Percentiles rank a stretch among this genome's conserved stretches.
These are phyloP conservation scores for Vicia faba DNA, from an alignment of 306 rosid genomes.

Conservation along the genomic window DNA sequence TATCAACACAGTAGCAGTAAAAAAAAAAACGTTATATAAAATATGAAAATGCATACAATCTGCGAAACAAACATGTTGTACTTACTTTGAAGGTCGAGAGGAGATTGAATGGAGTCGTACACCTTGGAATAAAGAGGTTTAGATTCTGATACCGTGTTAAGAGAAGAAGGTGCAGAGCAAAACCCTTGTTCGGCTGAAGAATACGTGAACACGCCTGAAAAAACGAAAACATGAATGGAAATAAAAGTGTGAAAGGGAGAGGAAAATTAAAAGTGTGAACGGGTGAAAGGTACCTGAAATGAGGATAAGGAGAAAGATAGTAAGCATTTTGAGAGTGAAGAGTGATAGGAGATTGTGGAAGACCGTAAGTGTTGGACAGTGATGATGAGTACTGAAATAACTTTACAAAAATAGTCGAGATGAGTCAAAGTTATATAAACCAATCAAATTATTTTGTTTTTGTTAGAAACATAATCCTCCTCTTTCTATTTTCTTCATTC, in stretches of 20 bases:
- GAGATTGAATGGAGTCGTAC: conserved; percentile 69
- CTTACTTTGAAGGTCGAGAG: conserved; percentile 76
- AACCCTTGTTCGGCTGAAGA: conserved; percentile 56
- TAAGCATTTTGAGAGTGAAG: conserved; percentile 35
- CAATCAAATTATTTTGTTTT: no score
- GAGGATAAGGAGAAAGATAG: conserved; percentile 35
- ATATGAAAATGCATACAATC: not conserved
- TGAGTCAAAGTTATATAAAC: no score
- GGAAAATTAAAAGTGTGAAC: not conserved
- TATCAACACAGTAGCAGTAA: not conserved
- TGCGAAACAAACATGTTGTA: conserved; percentile 1
- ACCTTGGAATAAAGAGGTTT: conserved; percentile 69
- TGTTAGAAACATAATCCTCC: no score
- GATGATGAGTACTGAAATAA: not conserved
- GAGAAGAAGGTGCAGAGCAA: conserved; percentile 70
- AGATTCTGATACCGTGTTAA: conserved; percentile 42
- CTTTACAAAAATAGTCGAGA: no score
- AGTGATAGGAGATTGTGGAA: not conserved
- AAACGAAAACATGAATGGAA: not conserved
- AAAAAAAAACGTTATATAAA: not conserved
- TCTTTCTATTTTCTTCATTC: no score
- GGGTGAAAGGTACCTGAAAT: conserved; percentile 33
- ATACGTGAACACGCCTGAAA: conserved; percentile 59
- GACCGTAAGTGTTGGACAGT: no score
- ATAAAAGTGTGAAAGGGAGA: not conserved